Conservation (phyloP, 768 basidiomycete species). For the Mycena maculata region DNA sequence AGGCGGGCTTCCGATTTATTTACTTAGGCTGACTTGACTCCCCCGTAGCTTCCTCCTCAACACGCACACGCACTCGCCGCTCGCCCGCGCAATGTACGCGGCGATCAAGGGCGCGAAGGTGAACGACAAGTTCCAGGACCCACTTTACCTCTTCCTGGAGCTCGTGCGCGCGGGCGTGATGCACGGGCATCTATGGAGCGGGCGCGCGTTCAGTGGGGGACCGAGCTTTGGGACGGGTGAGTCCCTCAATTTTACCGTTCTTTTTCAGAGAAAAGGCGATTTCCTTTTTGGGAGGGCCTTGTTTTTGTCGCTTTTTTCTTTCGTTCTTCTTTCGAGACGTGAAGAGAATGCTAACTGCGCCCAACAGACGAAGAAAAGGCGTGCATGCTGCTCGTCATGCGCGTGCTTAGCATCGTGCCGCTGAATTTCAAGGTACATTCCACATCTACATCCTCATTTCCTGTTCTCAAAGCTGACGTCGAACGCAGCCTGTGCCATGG, state of each 20-base stretch:
- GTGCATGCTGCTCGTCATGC: slow-evolving; percentile 95
- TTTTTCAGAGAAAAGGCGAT: neutral
- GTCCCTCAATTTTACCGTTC: slow-evolving; percentile 35
- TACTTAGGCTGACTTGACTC: slow-evolving; percentile 26
- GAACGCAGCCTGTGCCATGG: slow-evolving; percentile 84
- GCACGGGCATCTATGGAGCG: slow-evolving; percentile 93
- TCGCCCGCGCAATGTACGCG: slow-evolving; percentile 91
- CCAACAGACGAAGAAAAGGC: slow-evolving; percentile 94
- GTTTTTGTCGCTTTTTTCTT: slow-evolving; percentile 35
- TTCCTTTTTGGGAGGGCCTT: slow-evolving; percentile 41
- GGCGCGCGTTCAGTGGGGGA: slow-evolving; percentile 90
- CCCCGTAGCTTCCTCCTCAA: slow-evolving; percentile 83
- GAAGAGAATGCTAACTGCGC: slow-evolving; percentile 28
- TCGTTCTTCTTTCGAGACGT: neutral
- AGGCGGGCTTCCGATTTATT: too few species aligned
- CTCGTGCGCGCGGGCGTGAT: slow-evolving; percentile 96
- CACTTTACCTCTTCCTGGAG: slow-evolving; percentile 94
- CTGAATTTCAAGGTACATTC: slow-evolving; percentile 88
- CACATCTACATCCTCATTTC: too few species aligned
- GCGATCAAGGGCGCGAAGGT: slow-evolving; percentile 82
- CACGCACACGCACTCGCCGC: slow-evolving; percentile 87
- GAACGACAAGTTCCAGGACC: slow-evolving; percentile 99
- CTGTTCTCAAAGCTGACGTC: neutral
- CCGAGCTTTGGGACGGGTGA: slow-evolving; percentile 93
- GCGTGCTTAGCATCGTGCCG: slow-evolving; percentile 94